These are phyloP conservation scores for Pythium monospermum DNA, from an alignment of 352 stramenopile genomes.

Conservation along the genomic window DNA sequence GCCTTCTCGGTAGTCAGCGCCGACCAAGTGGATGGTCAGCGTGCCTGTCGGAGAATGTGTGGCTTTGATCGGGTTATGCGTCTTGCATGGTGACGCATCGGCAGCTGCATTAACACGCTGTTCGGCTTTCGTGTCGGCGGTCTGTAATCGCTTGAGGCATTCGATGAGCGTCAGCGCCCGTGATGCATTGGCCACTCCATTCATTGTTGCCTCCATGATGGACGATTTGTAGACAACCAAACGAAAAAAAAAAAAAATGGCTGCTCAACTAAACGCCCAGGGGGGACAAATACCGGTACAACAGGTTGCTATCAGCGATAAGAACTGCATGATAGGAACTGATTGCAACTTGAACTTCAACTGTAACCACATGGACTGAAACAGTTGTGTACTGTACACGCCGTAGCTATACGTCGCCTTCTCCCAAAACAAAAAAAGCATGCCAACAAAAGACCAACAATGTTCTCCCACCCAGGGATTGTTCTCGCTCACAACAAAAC, in stretches of 20 bases:
- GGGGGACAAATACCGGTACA: not conserved
- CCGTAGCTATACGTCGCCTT: slow-evolving; percentile 8
- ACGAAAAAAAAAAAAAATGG: slow-evolving; percentile 2
- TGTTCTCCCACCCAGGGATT: too few relatives aligned
- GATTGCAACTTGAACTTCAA: slow-evolving; percentile 5
- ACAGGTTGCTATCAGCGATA: not conserved
- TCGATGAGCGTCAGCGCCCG: slow-evolving; percentile 31
- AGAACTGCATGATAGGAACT: not conserved
- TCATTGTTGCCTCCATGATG: not conserved
- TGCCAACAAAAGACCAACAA: too few relatives aligned
- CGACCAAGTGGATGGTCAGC: slow-evolving; percentile 64
- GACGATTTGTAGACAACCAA: slow-evolving; percentile 2
- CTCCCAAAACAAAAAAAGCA: slow-evolving; percentile 5
- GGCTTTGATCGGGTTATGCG: not conserved
- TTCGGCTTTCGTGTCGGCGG: not conserved
- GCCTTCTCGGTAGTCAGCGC: slow-evolving; percentile 74
- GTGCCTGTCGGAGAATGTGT: not conserved
- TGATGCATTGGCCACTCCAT: not conserved
- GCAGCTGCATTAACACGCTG: not conserved
- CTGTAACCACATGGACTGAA: not conserved
- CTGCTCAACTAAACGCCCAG: not conserved
- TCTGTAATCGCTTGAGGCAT: slow-evolving; percentile 28
- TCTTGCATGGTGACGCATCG: not conserved
- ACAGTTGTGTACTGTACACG: slow-evolving; percentile 6
- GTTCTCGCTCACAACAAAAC: slow-evolving; percentile 3